Evolutionary conservation across 495 filamentous ascomycete species (phyloP).

Genomic region (Opeltia flavorubescens): DNA sequence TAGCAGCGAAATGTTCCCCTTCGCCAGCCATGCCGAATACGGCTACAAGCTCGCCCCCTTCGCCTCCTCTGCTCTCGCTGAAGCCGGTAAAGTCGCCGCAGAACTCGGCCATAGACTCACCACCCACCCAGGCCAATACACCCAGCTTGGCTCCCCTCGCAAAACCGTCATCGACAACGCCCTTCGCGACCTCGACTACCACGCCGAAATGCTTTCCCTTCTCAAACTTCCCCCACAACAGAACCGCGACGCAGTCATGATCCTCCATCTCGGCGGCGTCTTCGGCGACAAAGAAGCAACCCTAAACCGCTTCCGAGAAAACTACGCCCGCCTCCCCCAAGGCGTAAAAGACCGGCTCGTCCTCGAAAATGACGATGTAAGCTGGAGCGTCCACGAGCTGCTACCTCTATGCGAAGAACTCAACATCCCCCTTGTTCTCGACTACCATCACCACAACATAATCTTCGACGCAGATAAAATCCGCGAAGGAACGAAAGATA

Average conservation of each 20-base stretch:
- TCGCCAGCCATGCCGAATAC: conserved; percentile 75
- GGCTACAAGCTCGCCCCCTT: conserved; percentile 83
- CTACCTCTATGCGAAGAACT: conserved; percentile 85
- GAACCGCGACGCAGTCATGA: conserved; percentile 84
- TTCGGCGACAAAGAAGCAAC: conserved; percentile 82
- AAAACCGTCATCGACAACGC: conserved; percentile 60
- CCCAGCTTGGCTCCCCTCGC: conserved; percentile 73
- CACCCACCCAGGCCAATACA: conserved; percentile 75
- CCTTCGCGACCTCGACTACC: conserved; percentile 75
- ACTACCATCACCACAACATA: conserved; percentile 95
- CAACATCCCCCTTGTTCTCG: conserved; percentile 82
- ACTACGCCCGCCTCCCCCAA: conserved; percentile 51
- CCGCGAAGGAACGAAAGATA: conserved; percentile 77
- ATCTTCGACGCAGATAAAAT: conserved; percentile 57
- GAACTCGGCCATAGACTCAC: conserved; percentile 76
- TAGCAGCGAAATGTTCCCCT: conserved; percentile 93
- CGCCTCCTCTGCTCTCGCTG: conserved; percentile 60
- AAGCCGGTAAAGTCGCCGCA: conserved; percentile 64
- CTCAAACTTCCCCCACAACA: conserved; percentile 67
- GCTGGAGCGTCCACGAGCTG: conserved; percentile 81
- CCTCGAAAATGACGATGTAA: conserved; percentile 88
- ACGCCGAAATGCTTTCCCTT: conserved; percentile 70
- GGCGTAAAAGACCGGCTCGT: conserved; percentile 71
- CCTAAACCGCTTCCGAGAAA: conserved; percentile 65
- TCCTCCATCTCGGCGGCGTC: conserved; percentile 84